Conservation (phyloP, 495 filamentous ascomycete species). For the Talaromyces proteolyticus region DNA sequence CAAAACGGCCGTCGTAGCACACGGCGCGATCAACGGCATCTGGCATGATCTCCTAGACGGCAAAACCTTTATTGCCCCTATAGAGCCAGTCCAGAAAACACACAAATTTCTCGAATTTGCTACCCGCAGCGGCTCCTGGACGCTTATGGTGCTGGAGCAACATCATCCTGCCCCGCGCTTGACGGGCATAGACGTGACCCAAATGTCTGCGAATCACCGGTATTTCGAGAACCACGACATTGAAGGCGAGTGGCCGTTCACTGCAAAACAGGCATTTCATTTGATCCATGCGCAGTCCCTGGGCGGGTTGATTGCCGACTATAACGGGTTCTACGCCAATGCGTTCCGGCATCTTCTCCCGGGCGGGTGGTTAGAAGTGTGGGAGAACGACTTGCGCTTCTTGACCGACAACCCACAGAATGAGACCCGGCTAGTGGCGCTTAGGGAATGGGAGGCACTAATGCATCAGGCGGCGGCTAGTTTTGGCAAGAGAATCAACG, state of each 20-base stretch:
- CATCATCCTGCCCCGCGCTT: not conserved
- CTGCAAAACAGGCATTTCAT: conserved; percentile 31
- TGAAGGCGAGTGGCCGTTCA: conserved; percentile 47
- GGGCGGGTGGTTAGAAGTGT: conserved; percentile 44
- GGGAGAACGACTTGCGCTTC: conserved; percentile 25
- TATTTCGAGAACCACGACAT: conserved; percentile 46
- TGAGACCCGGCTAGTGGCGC: not conserved
- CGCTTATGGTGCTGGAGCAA: not conserved
- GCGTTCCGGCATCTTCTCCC: conserved; percentile 34
- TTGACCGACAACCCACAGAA: not conserved
- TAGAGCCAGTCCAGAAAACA: not conserved
- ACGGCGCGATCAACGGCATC: not conserved
- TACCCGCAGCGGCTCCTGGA: not conserved
- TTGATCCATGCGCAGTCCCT: conserved; percentile 48
- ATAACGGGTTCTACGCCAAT: conserved; percentile 31
- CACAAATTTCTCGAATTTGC: not conserved
- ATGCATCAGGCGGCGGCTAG: not conserved
- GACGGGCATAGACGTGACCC: not conserved
- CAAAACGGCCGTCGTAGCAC: not conserved
- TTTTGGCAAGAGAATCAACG: not conserved
- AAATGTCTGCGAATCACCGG: not conserved
- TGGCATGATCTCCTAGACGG: not conserved
- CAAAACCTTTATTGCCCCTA: not conserved
- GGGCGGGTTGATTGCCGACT: conserved; percentile 41
- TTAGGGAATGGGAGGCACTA: not conserved